These are phyloP conservation scores for Yarrowia divulgata DNA, from an alignment of 805 yeast genomes.

Conservation along the genomic window DNA sequence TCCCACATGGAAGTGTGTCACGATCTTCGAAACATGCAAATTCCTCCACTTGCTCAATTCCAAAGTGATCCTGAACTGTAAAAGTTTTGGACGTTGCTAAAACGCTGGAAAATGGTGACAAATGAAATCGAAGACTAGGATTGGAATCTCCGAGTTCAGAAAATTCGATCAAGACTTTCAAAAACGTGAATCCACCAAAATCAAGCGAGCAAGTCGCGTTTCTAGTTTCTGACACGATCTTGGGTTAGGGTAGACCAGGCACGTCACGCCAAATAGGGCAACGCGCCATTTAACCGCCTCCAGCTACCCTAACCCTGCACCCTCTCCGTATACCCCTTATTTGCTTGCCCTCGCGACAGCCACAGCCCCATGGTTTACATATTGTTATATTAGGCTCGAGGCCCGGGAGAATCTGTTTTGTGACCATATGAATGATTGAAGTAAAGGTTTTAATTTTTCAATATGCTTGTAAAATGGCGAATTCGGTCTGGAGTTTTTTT, in stretches of 20 bases:
- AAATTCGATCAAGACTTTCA: not conserved
- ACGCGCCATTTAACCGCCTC: slow-evolving; percentile 9
- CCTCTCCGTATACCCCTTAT: slow-evolving; percentile 5
- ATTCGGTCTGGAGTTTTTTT: not conserved
- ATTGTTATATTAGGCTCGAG: not conserved
- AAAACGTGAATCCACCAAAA: not conserved
- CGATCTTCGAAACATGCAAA: slow-evolving; percentile 10
- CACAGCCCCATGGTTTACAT: slow-evolving; percentile 24
- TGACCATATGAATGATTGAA: not conserved
- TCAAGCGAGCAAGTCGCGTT: too few species aligned
- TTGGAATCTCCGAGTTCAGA: too few species aligned
- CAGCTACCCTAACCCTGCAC: slow-evolving; percentile 11
- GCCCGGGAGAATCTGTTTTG: not conserved
- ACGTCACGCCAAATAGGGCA: slow-evolving; percentile 14
- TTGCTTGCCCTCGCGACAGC: slow-evolving; percentile 29
- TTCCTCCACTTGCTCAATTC: slow-evolving; percentile 15
- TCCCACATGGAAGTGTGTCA: slow-evolving; percentile 17
- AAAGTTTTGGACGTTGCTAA: not conserved
- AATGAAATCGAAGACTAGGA: not conserved
- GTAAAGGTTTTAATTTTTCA: not conserved
- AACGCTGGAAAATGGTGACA: not conserved
- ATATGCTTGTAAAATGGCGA: too few species aligned
- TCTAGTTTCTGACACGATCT: too few species aligned
- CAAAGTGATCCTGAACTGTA: not conserved
- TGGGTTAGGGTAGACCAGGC: not conserved